phyloP scores from a whole-genome alignment of 2,329 filamentous ascomycete species.

The Phyllosticta citriasiana region DNA sequence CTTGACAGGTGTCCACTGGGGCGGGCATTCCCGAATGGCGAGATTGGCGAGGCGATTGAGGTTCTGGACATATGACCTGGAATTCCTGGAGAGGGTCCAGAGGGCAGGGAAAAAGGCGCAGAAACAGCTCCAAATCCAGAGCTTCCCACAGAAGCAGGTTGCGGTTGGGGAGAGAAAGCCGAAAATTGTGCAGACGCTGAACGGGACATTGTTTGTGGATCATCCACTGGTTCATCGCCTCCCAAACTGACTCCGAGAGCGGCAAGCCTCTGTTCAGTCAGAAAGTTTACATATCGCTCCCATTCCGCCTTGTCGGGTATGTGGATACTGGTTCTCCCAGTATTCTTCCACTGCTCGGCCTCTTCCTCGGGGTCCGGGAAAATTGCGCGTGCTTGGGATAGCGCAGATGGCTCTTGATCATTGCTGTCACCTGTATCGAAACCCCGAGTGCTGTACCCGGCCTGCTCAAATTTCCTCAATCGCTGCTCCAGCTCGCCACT shows the following conservation, averaged over 20 bases:
- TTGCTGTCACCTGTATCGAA: conserved; percentile 51
- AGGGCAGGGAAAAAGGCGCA: conserved; percentile 41
- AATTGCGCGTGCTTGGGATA: conserved; percentile 52
- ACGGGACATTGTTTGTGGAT: conserved; percentile 53
- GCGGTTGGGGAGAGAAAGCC: conserved; percentile 75
- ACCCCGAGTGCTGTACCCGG: conserved; percentile 59
- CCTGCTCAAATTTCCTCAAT: conserved; percentile 55
- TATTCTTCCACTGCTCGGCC: conserved; percentile 41
- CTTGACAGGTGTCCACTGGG: conserved; percentile 52
- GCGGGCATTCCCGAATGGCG: conserved; percentile 49
- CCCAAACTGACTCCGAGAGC: conserved; percentile 79
- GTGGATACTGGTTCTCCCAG: conserved; percentile 49
- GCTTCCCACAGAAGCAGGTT: conserved; percentile 67
- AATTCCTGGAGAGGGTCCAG: conserved; percentile 37
- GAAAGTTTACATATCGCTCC: conserved; percentile 69
- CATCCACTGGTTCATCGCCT: conserved; percentile 56
- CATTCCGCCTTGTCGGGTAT: conserved; percentile 63
- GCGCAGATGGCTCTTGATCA: conserved; percentile 11
- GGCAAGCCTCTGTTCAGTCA: conserved; percentile 85
- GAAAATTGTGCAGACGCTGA: conserved; percentile 65
- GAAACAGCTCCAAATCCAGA: conserved; percentile 40
- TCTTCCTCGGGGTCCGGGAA: conserved; percentile 46
- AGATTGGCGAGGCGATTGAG: conserved; percentile 62
- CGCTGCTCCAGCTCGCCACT: conserved; percentile 50
- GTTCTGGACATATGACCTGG: conserved; percentile 48